Conservation (phyloP, 257 asterid genomes). For the Lycium ferocissimum region DNA sequence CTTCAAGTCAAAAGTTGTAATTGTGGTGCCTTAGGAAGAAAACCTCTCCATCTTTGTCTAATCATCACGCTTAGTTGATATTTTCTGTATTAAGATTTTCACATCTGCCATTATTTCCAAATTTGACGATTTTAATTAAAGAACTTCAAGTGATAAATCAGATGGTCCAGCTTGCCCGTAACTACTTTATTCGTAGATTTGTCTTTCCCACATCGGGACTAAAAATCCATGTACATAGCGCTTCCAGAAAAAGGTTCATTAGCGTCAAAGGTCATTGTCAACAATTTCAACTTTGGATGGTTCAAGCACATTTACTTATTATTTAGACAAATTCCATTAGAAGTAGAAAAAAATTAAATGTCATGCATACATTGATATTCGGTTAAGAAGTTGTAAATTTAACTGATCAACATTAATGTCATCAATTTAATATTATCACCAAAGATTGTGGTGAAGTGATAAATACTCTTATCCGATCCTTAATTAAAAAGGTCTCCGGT, state of each 20-base stretch:
- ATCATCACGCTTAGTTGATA: constrained; percentile 41
- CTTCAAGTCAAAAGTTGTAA: constrained; percentile 45
- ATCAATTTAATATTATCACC: too few relatives aligned
- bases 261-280: too few relatives aligned
- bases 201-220: not conserved
- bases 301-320: not conserved
- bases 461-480: too few relatives aligned
- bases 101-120: constrained; percentile 31
- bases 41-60: constrained; percentile 33
- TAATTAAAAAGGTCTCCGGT: too few relatives aligned
- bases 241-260: not conserved
- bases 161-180: constrained; percentile 26
- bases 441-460: too few relatives aligned
- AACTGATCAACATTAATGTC: too few relatives aligned
- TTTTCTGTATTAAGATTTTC: constrained; percentile 42
- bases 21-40: constrained; percentile 33
- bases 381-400: too few relatives aligned
- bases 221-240: not conserved
- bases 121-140: constrained; percentile 37
- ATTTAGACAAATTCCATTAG: not conserved
- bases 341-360: not conserved
- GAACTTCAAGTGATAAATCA: not conserved
- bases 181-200: not conserved
- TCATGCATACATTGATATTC: not conserved
- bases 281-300: not conserved